Base-by-base conservation (phyloP, 352 stramenopile genomes). In the Phytophthora palmivora region DNA sequence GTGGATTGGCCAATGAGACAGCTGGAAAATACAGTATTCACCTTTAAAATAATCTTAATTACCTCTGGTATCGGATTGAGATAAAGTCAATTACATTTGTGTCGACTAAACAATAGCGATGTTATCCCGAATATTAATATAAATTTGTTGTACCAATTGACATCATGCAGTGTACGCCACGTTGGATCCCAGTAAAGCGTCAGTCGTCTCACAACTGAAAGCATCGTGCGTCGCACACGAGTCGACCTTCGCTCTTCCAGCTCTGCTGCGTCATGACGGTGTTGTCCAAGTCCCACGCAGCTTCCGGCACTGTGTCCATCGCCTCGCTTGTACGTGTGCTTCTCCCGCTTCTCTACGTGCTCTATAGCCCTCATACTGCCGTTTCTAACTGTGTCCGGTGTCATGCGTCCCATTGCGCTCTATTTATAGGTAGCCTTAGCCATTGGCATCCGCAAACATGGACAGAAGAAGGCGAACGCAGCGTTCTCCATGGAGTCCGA, bases 391-490 rank as follows among this genome's bases (percentile, higher is more conserved):
- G 3, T 48, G 39, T 70, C 54, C 61, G n/a, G n/a, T 22, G 26
- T 49, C 2, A 46, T 50, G 1, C 48, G 57, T 34, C 49, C 44
- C 36, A 47, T 28, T 49, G 6, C 14, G 4, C 15, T 15, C 37
- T n/a, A n/a, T 21, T 51, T 30, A 18, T 54, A 88, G 78, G 60
- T 92, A 21, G 76, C 74, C 9, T 32, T 91, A 43, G 82, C 82
- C 22, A 62, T 93, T 10, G 82, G 74, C 12, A 91, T 93, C 58
- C 84, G 80, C 37, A 62, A 87, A 50, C 70, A 88, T 50, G 84
- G 84, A 2, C 80, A 86, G 22, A 76, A 81, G 42, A 70, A 72
- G 9, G 76, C 82, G 8, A 85, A 81, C 55, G 70, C 58, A 4
- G 79, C 67, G 26, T 76, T 82, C 37, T 47, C 51, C 4, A 44